These are phyloP conservation scores for Saccharomycopsis sp. DNA, from an alignment of 805 yeast species.

Conservation along the genomic window DNA sequence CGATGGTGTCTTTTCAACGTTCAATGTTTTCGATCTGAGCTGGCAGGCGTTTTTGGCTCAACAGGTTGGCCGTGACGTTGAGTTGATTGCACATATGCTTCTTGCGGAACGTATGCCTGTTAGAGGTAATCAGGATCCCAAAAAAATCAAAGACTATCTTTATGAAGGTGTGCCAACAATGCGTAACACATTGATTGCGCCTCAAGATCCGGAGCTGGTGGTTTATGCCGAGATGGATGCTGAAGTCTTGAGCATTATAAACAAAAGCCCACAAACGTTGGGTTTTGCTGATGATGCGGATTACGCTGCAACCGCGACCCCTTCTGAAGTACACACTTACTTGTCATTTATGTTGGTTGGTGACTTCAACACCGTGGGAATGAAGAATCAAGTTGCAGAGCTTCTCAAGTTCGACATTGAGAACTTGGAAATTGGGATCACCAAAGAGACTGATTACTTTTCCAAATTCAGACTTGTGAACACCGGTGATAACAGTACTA, in stretches of 20 bases:
- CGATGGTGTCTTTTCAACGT: constrained; percentile 60
- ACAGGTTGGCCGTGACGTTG: constrained; percentile 48
- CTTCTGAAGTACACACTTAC: constrained; percentile 27
- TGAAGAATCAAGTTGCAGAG: constrained; percentile 37
- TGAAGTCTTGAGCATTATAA: constrained; percentile 11
- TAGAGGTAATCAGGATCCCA: constrained; percentile 26
- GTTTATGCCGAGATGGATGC: constrained; percentile 27
- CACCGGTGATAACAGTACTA: constrained; percentile 21
- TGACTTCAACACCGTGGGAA: constrained; percentile 34
- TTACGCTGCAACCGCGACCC: background rate
- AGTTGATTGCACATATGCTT: constrained; percentile 23
- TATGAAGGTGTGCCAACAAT: constrained; percentile 33
- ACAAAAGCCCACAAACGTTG: constrained; percentile 21
- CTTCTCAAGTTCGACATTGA: constrained; percentile 24
- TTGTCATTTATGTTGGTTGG: constrained; percentile 41
- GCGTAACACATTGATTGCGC: constrained; percentile 44
- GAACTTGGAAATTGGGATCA: constrained; percentile 17
- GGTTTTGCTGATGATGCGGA: constrained; percentile 17
- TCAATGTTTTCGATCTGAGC: constrained; percentile 30
- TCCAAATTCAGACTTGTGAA: constrained; percentile 35
- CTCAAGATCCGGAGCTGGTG: constrained; percentile 33
- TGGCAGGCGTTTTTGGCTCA: constrained; percentile 49
- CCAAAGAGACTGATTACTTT: constrained; percentile 23
- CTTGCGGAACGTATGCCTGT: constrained; percentile 24
- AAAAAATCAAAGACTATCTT: constrained; percentile 33